Evolutionary conservation across 2,329 filamentous ascomycete species (phyloP), one percentile per base, ranked within the genome.

Genomic region (Laburnicola sp.): DNA sequence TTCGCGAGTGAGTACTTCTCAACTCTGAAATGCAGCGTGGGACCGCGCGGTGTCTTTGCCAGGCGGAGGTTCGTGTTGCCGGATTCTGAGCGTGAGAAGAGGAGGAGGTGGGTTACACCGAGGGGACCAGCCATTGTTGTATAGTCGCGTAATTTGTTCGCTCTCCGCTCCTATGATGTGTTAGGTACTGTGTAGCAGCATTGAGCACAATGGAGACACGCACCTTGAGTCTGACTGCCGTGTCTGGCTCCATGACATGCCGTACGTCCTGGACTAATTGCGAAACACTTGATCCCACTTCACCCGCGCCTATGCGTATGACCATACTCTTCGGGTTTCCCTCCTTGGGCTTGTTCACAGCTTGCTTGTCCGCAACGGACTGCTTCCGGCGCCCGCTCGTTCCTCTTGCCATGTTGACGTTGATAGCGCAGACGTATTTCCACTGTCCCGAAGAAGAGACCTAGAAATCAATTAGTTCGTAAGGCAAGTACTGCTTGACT

Each of bases 321-420:
- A 99, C 93, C 93, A 99, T 97, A 72, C 88, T 95, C 81, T 97
- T 97, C 30, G 94, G 94, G 45, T 86, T 82, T 58, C 86, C 84
- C 46, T 82, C 79, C 52, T 78, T 80, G 23, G 85, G 82, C 73
- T 86, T 84, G 73, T 86, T 84, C 11, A 61, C 51, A 28, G 58
- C 56, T 47, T 64, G 56, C 61, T 70, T 71, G 56, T 72, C 69
- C 37, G 56, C 42, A 3, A 51, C 60, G 21, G 69, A 70, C 66
- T 72, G 69, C 59, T 68, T 70, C 51, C 63, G 65, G 44, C 69
- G 60, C 41, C 62, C 60, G 45, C 60, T 69, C 54, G 59, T 65
- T 57, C 60, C 53, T 57, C 67, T 57, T 22, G 59, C 68, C 69
- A 72, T 72, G 46, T 45, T 57, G 34, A 34, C 35, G 38, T 32